phyloP scores from a whole-genome alignment of 2,329 filamentous ascomycete genomes.

The Beauveria australis region DNA sequence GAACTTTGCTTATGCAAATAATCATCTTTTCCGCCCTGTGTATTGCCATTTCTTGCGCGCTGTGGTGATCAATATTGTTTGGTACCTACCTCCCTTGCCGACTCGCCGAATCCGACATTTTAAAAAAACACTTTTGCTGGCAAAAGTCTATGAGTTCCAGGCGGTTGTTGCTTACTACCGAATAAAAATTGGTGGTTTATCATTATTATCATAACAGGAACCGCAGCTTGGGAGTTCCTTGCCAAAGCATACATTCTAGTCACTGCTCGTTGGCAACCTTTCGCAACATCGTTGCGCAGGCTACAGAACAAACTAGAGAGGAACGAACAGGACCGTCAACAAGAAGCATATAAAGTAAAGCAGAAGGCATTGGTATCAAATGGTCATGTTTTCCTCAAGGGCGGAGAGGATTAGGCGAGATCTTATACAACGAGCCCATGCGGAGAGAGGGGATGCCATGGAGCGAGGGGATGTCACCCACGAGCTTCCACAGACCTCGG shows the following conservation, averaged over 20 bases:
- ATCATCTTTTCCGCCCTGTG: background rate
- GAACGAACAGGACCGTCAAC: too few species aligned
- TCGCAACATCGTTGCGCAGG: background rate
- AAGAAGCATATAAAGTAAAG: background rate
- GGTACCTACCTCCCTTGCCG: background rate
- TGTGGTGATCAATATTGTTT: background rate
- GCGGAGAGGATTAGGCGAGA: constrained; percentile 1
- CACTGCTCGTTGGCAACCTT: background rate
- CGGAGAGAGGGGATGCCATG: background rate
- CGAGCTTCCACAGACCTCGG: background rate
- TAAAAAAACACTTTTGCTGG: background rate
- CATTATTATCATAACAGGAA: too few species aligned
- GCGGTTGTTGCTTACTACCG: background rate
- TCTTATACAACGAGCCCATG: constrained; percentile 3
- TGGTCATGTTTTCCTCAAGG: background rate
- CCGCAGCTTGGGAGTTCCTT: too few species aligned
- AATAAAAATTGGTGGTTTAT: background rate
- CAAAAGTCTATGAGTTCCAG: background rate
- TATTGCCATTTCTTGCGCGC: background rate
- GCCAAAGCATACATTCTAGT: background rate
- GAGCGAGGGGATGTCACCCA: background rate
- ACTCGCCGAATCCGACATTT: background rate
- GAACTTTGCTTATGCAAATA: background rate
- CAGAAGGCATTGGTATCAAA: background rate
- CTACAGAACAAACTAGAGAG: background rate